These are phyloP conservation scores for Filobasidium wieringae DNA, from an alignment of 768 basidiomycete species.

Conservation along the genomic window DNA sequence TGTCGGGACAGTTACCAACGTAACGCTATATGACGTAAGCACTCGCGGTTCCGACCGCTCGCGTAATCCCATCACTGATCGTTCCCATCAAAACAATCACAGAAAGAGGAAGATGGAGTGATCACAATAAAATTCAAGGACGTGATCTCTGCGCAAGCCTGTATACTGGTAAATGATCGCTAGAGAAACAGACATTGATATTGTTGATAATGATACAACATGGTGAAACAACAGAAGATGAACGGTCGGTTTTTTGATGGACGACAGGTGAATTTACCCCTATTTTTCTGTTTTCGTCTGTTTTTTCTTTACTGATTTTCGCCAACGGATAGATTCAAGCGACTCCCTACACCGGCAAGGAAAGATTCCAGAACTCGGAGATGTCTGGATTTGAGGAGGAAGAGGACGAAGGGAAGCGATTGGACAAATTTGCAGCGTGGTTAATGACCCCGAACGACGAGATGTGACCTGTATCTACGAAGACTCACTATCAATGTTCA, in stretches of 20 bases:
- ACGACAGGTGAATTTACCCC: conserved; percentile 42
- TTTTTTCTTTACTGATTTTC: background rate
- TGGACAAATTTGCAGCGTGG: conserved; percentile 83
- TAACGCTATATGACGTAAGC: conserved; percentile 86
- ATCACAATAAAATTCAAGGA: conserved; percentile 97
- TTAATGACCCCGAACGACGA: no score
- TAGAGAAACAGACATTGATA: background rate
- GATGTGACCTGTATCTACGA: no score
- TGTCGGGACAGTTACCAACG: conserved; percentile 88
- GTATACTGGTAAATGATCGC: conserved; percentile 55
- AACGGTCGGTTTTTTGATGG: conserved; percentile 83
- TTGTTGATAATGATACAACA: background rate
- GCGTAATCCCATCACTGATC: background rate
- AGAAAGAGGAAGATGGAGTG: conserved; percentile 86
- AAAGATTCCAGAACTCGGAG: conserved; percentile 67
- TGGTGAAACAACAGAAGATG: conserved; percentile 58
- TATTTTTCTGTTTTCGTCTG: background rate
- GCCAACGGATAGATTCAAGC: conserved; percentile 53
- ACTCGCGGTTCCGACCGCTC: background rate
- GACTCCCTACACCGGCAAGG: conserved; percentile 64
- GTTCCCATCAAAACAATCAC: conserved; percentile 3
- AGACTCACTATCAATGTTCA: no score
- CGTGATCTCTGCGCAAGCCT: conserved; percentile 82
- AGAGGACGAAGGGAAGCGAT: conserved; percentile 60
- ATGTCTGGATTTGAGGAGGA: conserved; percentile 51